Conservation (phyloP, 2,329 filamentous ascomycete species). For the Microcera coccophila region DNA sequence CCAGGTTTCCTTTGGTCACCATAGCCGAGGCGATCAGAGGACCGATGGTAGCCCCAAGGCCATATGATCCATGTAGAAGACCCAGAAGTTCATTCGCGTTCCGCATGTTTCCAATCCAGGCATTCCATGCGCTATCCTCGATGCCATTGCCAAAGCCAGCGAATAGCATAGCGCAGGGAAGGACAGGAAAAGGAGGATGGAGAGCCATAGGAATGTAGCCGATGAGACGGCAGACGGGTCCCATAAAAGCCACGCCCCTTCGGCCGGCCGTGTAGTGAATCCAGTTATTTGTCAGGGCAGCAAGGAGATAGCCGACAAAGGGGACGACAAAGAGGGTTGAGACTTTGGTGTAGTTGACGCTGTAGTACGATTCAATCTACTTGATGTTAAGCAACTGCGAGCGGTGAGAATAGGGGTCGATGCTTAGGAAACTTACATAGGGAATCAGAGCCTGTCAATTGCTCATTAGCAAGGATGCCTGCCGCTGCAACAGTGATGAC, state of each 20-base stretch:
- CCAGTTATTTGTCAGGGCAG: conserved; percentile 60
- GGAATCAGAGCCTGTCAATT: conserved; percentile 43
- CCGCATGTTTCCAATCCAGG: conserved; percentile 66
- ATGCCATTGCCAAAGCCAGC: conserved; percentile 70
- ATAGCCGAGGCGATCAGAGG: conserved; percentile 70
- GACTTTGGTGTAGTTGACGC: conserved; percentile 57
- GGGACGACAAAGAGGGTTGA: conserved; percentile 65
- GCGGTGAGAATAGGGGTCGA: not conserved
- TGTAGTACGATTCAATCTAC: conserved; percentile 49
- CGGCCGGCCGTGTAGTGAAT: conserved; percentile 65
- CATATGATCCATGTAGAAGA: conserved; percentile 68
- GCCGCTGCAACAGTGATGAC: conserved; percentile 22
- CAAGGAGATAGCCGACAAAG: conserved; percentile 60
- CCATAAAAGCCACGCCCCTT: conserved; percentile 65
- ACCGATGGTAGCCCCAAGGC: conserved; percentile 64
- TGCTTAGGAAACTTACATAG: conserved; percentile 34
- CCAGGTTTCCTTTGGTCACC: conserved; percentile 57
- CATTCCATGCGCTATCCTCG: conserved; percentile 57
- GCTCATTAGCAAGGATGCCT: conserved; percentile 9
- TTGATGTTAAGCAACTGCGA: not conserved
- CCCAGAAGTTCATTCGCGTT: conserved; percentile 70
- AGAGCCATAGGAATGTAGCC: conserved; percentile 62
- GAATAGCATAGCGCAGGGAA: conserved; percentile 62
- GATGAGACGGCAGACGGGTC: conserved; percentile 58
- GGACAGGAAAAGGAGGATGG: conserved; percentile 65